Evolutionary conservation across 352 stramenopile species (phyloP).

Genomic region (Phytopythium oedochilum): DNA sequence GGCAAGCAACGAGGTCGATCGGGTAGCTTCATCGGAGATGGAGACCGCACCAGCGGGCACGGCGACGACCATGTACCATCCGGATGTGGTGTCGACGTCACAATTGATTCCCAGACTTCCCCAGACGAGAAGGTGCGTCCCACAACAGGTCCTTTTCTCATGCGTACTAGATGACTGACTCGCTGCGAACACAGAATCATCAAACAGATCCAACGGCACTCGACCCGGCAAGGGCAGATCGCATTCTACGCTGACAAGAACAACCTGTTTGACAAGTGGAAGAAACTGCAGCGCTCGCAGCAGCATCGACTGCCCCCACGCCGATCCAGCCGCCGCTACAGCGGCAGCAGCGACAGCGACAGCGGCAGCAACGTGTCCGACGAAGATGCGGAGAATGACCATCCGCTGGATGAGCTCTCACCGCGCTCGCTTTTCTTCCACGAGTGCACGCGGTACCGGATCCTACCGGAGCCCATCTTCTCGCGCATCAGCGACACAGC

Average conservation of each 20-base stretch:
- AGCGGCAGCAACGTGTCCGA: slow-evolving; percentile 1
- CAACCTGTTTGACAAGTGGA: slow-evolving; percentile 74
- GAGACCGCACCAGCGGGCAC: not conserved
- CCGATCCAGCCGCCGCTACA: not conserved
- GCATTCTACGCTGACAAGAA: slow-evolving; percentile 65
- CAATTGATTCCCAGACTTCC: slow-evolving; percentile 49
- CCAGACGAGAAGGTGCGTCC: slow-evolving; percentile 46
- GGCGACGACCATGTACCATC: slow-evolving; percentile 18
- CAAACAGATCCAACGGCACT: slow-evolving; percentile 55
- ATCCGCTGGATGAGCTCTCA: slow-evolving; percentile 35
- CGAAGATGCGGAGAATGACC: slow-evolving; percentile 10
- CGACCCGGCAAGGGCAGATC: slow-evolving; percentile 50
- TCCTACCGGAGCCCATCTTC: slow-evolving; percentile 66
- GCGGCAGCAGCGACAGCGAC: slow-evolving; percentile 2
- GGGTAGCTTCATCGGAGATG: not conserved
- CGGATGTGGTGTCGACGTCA: slow-evolving; percentile 21
- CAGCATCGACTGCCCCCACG: slow-evolving; percentile 30
- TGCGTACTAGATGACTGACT: not conserved
- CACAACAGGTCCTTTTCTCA: not conserved
- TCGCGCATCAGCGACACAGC: slow-evolving; percentile 55
- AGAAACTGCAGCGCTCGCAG: slow-evolving; percentile 52
- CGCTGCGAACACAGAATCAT: slow-evolving; percentile 29
- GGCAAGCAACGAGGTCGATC: not conserved
- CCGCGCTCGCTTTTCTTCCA: slow-evolving; percentile 65
- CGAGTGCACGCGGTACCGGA: slow-evolving; percentile 50